phyloP scores from a whole-genome alignment of 176 grass and related monocot species.

The Phoenix dactylifera region DNA sequence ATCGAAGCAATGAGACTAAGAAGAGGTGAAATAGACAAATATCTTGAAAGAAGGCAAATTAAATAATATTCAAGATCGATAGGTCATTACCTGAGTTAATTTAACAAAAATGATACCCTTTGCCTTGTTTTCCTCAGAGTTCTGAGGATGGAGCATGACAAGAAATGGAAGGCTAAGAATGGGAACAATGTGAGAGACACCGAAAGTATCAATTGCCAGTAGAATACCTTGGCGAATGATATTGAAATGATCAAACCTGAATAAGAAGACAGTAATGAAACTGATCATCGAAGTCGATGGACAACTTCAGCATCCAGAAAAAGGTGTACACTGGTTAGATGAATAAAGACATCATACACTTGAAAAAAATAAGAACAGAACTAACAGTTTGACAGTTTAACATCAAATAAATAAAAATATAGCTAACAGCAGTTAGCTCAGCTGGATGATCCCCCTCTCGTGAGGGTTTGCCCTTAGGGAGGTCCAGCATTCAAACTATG shows the following conservation, averaged over 20 bases:
- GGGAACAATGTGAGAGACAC: conserved; percentile 76
- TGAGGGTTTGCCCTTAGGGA: too few relatives aligned
- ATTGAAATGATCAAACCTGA: conserved; percentile 91
- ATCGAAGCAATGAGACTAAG: too few relatives aligned
- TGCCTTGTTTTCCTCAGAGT: conserved; percentile 27
- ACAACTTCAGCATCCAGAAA: not conserved
- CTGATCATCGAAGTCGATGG: too few relatives aligned
- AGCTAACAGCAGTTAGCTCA: too few relatives aligned
- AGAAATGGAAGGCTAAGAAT: conserved; percentile 86
- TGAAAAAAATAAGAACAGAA: too few relatives aligned
- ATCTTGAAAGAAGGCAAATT: not conserved
- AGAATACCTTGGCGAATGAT: conserved; percentile 81
- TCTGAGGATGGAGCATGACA: conserved; percentile 29
- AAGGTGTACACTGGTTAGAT: too few relatives aligned
- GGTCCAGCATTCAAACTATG: too few relatives aligned
- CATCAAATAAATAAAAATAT: conserved; percentile 14
- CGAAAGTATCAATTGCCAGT: conserved; percentile 83
- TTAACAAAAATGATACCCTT: conserved; percentile 28
- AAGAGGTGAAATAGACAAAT: not conserved
- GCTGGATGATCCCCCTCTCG: too few relatives aligned
- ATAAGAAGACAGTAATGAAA: conserved; percentile 18
- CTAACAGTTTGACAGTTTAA: not conserved
- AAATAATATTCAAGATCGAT: not conserved
- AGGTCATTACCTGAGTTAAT: conserved; percentile 48
- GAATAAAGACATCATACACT: too few relatives aligned